Percentiles rank a stretch among this genome's conserved stretches.
Conservation (phyloP, 164 flowering plant species). For the Nymphaea thermarum region DNA sequence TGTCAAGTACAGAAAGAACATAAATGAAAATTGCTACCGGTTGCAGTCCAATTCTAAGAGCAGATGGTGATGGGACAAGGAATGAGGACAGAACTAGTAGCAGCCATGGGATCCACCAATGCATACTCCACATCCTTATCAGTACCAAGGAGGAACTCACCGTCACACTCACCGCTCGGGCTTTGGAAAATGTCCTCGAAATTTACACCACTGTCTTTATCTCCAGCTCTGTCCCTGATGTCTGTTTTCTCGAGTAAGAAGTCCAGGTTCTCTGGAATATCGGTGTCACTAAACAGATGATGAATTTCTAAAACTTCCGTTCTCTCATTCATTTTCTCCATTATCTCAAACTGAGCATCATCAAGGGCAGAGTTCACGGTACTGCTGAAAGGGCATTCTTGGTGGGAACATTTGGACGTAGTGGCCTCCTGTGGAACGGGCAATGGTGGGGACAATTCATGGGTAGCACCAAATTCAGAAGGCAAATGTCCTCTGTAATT, state of each 20-base stretch:
- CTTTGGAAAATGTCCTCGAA: constrained; percentile 6
- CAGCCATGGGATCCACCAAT: constrained; percentile 4
- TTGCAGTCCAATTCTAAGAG: constrained; percentile 1
- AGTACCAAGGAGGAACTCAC: constrained; percentile 5
- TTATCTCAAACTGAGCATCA: not conserved
- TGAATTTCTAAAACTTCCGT: constrained; percentile 11
- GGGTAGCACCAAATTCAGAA: constrained; percentile 4
- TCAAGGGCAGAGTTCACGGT: not conserved
- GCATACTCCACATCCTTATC: constrained; percentile 5
- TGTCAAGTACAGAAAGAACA: not conserved
- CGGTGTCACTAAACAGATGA: constrained; percentile 23
- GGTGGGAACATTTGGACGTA: not conserved
- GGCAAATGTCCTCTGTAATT: constrained; percentile 7
- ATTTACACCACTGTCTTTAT: constrained; percentile 3
- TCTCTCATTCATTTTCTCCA: not conserved
- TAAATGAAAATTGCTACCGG: not conserved
- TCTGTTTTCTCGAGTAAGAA: constrained; percentile 21
- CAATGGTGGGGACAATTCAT: not conserved
- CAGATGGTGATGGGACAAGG: constrained; percentile 5
- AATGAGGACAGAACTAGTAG: constrained; percentile 12
- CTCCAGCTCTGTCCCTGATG: not conserved
- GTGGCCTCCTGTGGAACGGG: not conserved
- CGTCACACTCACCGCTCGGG: constrained; percentile 2
- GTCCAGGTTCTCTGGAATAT: constrained; percentile 47
- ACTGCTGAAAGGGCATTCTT: not conserved